These are phyloP conservation scores for Taphrina confusa DNA, from an alignment of 1,139 yeast genomes.

Conservation along the genomic window DNA sequence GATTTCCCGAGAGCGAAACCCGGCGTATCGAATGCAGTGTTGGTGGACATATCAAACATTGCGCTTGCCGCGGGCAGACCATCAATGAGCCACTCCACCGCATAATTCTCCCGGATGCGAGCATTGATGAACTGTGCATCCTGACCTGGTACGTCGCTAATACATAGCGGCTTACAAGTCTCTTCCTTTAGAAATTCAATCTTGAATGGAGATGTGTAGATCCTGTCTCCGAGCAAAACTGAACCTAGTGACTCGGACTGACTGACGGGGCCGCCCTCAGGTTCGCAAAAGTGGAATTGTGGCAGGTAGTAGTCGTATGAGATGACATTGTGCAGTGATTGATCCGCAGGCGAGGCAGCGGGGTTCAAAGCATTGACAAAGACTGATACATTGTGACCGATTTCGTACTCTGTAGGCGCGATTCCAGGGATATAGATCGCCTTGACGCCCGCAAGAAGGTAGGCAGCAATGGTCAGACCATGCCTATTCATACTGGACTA, in stretches of 20 bases:
- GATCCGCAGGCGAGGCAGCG: conserved; percentile 51
- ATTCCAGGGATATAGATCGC: conserved; percentile 35
- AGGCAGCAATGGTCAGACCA: too few relatives aligned
- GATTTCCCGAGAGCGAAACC: conserved; percentile 75
- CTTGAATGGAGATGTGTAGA: conserved; percentile 86
- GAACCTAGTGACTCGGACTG: conserved; percentile 92
- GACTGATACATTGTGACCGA: conserved; percentile 71
- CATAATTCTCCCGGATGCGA: conserved; percentile 77
- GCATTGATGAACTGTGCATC: conserved; percentile 76
- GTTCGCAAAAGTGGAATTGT: conserved; percentile 79
- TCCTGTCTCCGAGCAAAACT: conserved; percentile 90
- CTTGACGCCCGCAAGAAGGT: neutral
- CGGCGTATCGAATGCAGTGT: conserved; percentile 61
- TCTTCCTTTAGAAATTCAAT: conserved; percentile 73
- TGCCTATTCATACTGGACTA: too few relatives aligned
- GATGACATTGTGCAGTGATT: conserved; percentile 42
- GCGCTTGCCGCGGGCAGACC: conserved; percentile 90
- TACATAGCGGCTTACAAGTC: conserved; percentile 67
- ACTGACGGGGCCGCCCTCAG: conserved; percentile 60
- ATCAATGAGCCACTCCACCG: conserved; percentile 90
- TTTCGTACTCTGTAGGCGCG: conserved; percentile 51
- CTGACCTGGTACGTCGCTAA: conserved; percentile 56
- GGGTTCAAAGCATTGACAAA: conserved; percentile 90
- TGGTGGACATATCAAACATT: conserved; percentile 54
- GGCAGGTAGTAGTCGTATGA: conserved; percentile 63